Conservation (phyloP, 2,329 filamentous ascomycete species). For the Pseudofabraea citricarpa region DNA sequence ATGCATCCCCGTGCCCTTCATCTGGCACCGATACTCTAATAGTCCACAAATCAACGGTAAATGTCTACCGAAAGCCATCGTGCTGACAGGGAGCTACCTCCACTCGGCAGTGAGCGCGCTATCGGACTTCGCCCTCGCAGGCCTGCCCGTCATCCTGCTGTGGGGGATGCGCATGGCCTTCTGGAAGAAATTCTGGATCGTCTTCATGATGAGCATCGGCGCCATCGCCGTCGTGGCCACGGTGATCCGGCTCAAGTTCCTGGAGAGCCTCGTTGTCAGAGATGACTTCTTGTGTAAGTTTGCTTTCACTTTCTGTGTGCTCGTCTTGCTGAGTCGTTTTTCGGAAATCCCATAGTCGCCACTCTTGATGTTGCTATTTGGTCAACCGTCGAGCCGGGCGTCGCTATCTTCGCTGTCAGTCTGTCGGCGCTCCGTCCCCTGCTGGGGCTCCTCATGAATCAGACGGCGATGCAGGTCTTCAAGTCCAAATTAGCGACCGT, state of each 20-base stretch:
- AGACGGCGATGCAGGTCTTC: background rate
- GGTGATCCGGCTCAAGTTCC: background rate
- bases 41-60: background rate
- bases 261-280: background rate
- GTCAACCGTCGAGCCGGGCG: background rate
- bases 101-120: background rate
- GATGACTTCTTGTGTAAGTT: background rate
- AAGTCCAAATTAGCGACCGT: background rate
- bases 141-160: background rate
- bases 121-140: background rate
- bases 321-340: no score
- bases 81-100: background rate
- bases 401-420: background rate
- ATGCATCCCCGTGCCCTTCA: background rate
- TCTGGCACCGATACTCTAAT: background rate
- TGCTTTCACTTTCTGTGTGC: no score
- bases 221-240: background rate
- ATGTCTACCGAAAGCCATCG: background rate
- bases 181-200: background rate
- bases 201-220: background rate
- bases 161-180: background rate
- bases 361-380: background rate
- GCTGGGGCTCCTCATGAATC: background rate
- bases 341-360: background rate
- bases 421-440: background rate